These are phyloP conservation scores for Syncephalastrum monosporum DNA, from an alignment of 371 early-diverging fungal species.

Conservation along the genomic window DNA sequence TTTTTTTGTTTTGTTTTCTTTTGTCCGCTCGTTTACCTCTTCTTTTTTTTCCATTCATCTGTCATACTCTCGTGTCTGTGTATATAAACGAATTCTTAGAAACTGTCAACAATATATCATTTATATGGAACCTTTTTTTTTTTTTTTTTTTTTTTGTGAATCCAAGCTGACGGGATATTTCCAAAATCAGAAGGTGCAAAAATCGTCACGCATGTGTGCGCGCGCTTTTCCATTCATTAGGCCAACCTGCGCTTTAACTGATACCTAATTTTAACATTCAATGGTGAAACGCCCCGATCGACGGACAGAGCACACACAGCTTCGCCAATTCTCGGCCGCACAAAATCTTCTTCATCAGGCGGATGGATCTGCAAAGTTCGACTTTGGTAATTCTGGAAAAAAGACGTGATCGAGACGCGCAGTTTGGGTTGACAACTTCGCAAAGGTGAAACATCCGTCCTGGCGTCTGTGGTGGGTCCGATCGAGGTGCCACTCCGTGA, in stretches of 20 bases:
- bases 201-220: too few relatives aligned
- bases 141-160: too few relatives aligned
- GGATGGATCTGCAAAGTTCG: constrained; percentile 85
- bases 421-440: neutral
- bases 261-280: neutral
- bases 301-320: constrained; percentile 38
- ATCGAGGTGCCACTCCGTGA: constrained; percentile 80
- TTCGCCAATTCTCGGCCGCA: constrained; percentile 60
- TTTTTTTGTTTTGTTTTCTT: neutral
- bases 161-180: too few relatives aligned
- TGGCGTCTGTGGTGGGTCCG: constrained; percentile 88
- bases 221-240: too few relatives aligned
- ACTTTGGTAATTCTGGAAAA: constrained; percentile 51
- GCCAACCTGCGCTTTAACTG: too few relatives aligned
- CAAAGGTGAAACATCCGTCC: constrained; percentile 69
- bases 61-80: too few relatives aligned
- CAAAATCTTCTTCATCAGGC: constrained; percentile 68
- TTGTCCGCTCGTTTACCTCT: too few relatives aligned
- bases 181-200: too few relatives aligned
- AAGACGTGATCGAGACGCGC: neutral
- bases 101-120: too few relatives aligned
- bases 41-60: too few relatives aligned
- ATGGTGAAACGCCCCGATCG: constrained; percentile 40
- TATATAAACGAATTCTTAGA: too few relatives aligned
- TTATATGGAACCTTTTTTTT: too few relatives aligned